Evolutionary conservation across 129 eudicot genomes (phyloP).

Genomic region (Tagetes erecta): DNA sequence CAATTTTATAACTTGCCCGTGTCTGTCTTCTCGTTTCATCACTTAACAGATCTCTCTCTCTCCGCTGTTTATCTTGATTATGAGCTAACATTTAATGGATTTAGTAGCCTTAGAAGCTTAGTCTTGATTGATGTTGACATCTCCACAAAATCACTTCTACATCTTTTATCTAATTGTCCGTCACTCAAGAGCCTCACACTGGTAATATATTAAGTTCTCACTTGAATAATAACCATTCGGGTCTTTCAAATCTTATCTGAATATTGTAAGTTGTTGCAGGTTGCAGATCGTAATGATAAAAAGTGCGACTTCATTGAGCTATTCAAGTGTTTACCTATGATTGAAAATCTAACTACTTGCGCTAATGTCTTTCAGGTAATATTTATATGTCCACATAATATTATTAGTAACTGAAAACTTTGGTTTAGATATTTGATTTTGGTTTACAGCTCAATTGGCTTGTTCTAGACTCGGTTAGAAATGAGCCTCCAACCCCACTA

Average conservation of each 20-base stretch:
- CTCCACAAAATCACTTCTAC: neutral
- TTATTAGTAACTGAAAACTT: neutral
- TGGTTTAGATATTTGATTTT: too few species aligned
- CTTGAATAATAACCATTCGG: neutral
- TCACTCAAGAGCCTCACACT: constrained; percentile 9
- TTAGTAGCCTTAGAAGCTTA: constrained; percentile 3
- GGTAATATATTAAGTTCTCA: neutral
- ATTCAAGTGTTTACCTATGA: constrained; percentile 11
- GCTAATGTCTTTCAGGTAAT: neutral
- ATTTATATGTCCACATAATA: too few species aligned
- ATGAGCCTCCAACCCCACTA: neutral
- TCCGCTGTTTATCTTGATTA: neutral
- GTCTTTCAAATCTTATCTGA: neutral
- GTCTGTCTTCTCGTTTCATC: constrained; percentile 5
- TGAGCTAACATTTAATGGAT: neutral
- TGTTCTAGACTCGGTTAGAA: neutral
- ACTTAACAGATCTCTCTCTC: neutral
- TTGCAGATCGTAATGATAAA: too few species aligned
- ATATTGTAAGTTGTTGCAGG: neutral
- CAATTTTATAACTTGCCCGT: neutral
- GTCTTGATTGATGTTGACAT: neutral
- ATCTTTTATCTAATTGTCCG: neutral
- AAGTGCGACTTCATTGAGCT: neutral
- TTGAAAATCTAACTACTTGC: neutral
- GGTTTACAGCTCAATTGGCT: neutral